Percentiles rank a stretch among this genome's conserved stretches.
Evolutionary conservation across 2,329 filamentous ascomycete genomes (phyloP).

Genomic region (Sporothrix mexicana): DNA sequence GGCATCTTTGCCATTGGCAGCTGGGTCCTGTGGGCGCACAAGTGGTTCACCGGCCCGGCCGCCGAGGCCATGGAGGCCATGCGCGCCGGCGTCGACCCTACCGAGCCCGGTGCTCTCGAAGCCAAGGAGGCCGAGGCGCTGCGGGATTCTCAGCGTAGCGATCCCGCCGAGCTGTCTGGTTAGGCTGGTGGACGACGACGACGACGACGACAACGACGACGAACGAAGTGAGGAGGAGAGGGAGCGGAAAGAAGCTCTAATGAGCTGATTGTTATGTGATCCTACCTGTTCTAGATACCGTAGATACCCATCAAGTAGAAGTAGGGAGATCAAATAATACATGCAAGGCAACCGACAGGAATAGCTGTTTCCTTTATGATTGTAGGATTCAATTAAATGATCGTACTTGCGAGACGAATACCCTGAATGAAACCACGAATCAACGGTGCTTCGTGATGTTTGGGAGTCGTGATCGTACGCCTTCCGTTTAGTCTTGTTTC

Average conservation of each 20-base stretch:
- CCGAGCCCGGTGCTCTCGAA: constrained; percentile 53
- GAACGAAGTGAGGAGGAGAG: not conserved
- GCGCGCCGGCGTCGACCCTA: constrained; percentile 54
- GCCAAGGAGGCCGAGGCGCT: constrained; percentile 42
- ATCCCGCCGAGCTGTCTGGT: not conserved
- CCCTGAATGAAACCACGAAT: too few species aligned
- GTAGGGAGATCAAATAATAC: not conserved
- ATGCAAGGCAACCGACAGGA: not conserved
- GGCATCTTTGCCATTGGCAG: constrained; percentile 52
- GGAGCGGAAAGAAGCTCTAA: not conserved
- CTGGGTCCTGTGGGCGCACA: constrained; percentile 60
- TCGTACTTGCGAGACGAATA: not conserved
- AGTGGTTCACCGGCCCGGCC: constrained; percentile 63
- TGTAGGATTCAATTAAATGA: not conserved
- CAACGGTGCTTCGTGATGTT: too few species aligned
- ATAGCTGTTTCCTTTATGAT: too few species aligned
- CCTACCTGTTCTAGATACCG: not conserved
- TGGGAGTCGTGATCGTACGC: too few species aligned
- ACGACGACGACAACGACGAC: too few species aligned
- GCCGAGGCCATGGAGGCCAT: constrained; percentile 58
- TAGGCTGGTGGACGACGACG: not conserved
- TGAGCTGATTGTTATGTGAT: not conserved
- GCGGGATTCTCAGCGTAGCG: constrained; percentile 5
- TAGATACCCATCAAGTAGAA: not conserved
- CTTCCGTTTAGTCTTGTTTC: too few species aligned